phyloP scores from a whole-genome alignment of 1,139 yeast species.

The Chernovozyma aurita region DNA sequence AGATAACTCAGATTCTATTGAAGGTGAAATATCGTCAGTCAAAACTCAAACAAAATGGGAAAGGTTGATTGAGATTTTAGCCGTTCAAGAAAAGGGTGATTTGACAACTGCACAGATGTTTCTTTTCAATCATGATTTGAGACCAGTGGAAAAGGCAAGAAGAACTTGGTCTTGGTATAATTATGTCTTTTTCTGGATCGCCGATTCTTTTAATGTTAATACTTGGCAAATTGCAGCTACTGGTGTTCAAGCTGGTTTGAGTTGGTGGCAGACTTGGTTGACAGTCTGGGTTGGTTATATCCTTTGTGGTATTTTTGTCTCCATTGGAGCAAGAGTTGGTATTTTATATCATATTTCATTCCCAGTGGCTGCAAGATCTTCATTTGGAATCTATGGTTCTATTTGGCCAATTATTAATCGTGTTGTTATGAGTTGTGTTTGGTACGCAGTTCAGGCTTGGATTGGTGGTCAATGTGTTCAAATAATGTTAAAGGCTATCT shows the following conservation, averaged over 20 bases:
- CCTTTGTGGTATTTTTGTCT: constrained; percentile 58
- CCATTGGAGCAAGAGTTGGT: constrained; percentile 66
- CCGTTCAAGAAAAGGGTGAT: constrained; percentile 27
- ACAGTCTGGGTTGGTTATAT: constrained; percentile 75
- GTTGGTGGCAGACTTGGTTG: constrained; percentile 90
- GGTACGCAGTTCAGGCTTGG: constrained; percentile 83
- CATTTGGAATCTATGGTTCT: constrained; percentile 76
- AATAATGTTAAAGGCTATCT: constrained; percentile 63
- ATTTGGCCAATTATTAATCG: constrained; percentile 78
- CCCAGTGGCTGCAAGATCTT: constrained; percentile 69
- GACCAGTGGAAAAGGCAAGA: constrained; percentile 66
- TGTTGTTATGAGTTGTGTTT: constrained; percentile 76
- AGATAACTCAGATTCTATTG: constrained; percentile 3
- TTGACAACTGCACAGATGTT: constrained; percentile 50
- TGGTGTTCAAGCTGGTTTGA: constrained; percentile 67
- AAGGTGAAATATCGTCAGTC: constrained; percentile 2
- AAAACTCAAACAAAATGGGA: constrained; percentile 12
- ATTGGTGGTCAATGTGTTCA: constrained; percentile 81
- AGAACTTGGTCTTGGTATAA: constrained; percentile 82
- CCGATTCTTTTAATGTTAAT: constrained; percentile 82
- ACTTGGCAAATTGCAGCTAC: constrained; percentile 92
- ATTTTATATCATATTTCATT: constrained; percentile 71
- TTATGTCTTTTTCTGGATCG: constrained; percentile 76
- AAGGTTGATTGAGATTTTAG: constrained; percentile 11
- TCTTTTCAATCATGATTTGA: constrained; percentile 66